Evolutionary conservation across 768 basidiomycete genomes (phyloP), one percentile per base, ranked within the genome.

Genomic region (Leccinum subgranulosum): DNA sequence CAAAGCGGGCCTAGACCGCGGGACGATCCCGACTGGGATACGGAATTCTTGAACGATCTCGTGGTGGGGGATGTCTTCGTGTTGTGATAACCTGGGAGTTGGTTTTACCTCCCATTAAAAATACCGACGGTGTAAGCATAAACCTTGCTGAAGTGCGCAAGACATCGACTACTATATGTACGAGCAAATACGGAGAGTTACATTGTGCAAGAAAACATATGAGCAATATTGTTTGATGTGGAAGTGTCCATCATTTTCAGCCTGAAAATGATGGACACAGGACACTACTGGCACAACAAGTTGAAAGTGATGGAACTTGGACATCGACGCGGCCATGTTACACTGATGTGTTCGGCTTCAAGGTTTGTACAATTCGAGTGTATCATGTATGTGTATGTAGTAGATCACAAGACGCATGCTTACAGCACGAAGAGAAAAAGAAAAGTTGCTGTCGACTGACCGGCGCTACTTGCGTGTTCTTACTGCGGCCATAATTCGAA

Each of bases 1-100:
- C 46, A 49, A 29, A 34, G 45, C 6, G 6, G 34, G 25, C 27
- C 53, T 15, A 34, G 51, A 15, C n/a, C 31, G 7, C 47, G 25
- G 25, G 63, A 59, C 8, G 69, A 70, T 19, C 58, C 34, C 5
- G 68, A 68, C 49, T 70, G 70, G 69, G 62, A 66, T 25, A 55
- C 56, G 4, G 61, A 49, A 7, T 70, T 72, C 52, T 56, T 70
- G 57, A 61, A 34, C 45, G 28, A 46, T 9, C 55, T 64, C 15
- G 55, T 41, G 3, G 48, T 55, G 31, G 39, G 57, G 17, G 34
- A 49, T 12, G 34, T 64, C n/a, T 69, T 69, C 23, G 17, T 15
- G 27, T 43, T 69, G 57, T 61, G 55, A 46, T 3, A 4, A 17
- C 28, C n/a, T 55, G 8, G 17, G 27, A 33, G 23, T 15, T 29